Evolutionary conservation across 805 yeast genomes (phyloP), one percentile per base, ranked within the genome.

Genomic region (Suhomyces faveliae): DNA sequence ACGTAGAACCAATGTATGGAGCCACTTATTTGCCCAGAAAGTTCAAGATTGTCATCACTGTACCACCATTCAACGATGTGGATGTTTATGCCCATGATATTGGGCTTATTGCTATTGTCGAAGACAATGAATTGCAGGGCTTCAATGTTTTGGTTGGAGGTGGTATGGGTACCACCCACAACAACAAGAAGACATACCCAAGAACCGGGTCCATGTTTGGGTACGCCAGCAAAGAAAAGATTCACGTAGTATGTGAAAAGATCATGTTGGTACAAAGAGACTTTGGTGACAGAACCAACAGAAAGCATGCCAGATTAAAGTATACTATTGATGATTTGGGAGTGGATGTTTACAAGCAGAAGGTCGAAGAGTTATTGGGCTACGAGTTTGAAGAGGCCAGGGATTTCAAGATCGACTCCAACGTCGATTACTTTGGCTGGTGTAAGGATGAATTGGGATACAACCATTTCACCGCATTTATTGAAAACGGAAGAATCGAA

Each of bases 161-260:
- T 74, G 98, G 98, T 78, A 92, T 92, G 98, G 98, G 98, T 60
- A 81, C 96, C 37, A 92, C 98, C 11, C 98, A 92, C 68, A 92
- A 91, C 78, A 92, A 92, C 75, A 86, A 85, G 63, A 92, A 92
- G 78, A 92, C 98, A 0, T 92, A 92, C 65, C 98, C 98, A 60
- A 81, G 98, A 72, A 81, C 96, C 5, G 98, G 96, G 53, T 85
- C 96, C 15, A 71, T 82, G 69, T 79, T 92, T 55, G 98, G 98
- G 22, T 92, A 73, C 62, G 83, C 84, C 42, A 54, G 81, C 3
- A 74, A 75, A 51, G 91, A 84, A 43, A 80, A 89, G 65, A 77
- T 89, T 42, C 83, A 81, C 52, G 68, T 78, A 44, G 96, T 85
- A 17, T 88, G 96, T 67, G 97, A 92, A 69, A 88, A 88, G 75